These are phyloP conservation scores for Ophiostoma populinum DNA, from an alignment of 2,329 filamentous ascomycete species.

Conservation along the genomic window DNA sequence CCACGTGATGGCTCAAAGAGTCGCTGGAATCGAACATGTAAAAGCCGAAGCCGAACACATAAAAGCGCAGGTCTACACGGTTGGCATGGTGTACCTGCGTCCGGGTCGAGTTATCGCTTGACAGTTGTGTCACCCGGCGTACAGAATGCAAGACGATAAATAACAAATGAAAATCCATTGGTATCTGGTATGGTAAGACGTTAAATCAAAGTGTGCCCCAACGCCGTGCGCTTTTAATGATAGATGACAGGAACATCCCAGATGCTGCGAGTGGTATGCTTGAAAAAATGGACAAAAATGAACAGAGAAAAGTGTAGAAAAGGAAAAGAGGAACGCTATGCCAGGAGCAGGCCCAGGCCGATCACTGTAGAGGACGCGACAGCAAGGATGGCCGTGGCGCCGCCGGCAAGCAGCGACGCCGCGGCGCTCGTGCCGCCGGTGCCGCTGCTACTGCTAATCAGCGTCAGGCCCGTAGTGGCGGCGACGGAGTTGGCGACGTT, in stretches of 20 bases:
- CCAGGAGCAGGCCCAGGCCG: constrained; percentile 6
- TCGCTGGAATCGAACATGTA: no score
- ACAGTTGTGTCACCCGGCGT: no score
- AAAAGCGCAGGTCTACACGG: no score
- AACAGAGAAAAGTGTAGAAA: constrained; percentile 15
- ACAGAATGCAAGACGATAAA: not conserved
- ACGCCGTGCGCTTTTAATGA: constrained; percentile 1
- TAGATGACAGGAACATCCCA: not conserved
- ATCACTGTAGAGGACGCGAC: constrained; percentile 4
- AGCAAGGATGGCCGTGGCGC: not conserved
- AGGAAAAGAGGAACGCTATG: constrained; percentile 25
- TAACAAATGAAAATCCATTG: not conserved
- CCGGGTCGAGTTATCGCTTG: no score
- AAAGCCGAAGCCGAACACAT: no score
- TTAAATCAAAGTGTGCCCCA: no score
- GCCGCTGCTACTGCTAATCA: not conserved
- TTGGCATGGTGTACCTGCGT: no score
- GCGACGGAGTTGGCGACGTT: constrained; percentile 29
- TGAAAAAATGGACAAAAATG: not conserved
- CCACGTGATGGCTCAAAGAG: no score
- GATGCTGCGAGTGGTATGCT: not conserved
- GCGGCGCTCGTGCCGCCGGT: not conserved
- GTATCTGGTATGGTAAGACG: no score
- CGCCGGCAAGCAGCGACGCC: not conserved
- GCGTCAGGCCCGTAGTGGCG: constrained; percentile 27